phyloP scores from a whole-genome alignment of 495 filamentous ascomycete genomes.

The Cenococcum geophilum region DNA sequence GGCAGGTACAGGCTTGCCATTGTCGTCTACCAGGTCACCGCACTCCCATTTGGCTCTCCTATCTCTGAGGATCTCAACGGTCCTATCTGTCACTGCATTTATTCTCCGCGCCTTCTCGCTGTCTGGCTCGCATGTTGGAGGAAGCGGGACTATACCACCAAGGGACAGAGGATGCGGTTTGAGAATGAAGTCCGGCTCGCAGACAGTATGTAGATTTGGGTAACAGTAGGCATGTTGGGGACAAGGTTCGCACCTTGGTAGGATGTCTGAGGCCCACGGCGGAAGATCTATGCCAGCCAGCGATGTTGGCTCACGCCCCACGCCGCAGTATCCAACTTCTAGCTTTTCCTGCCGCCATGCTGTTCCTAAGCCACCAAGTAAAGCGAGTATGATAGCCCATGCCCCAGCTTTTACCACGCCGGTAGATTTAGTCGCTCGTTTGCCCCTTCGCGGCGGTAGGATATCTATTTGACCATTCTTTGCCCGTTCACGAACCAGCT shows the following conservation, averaged over 20 bases:
- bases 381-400: constrained; percentile 54
- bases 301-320: constrained; percentile 54
- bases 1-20: constrained; percentile 51
- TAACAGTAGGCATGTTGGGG: constrained; percentile 89
- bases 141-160: constrained; percentile 72
- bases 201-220: constrained; percentile 63
- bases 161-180: constrained; percentile 78
- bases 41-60: constrained; percentile 86
- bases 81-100: constrained; percentile 78
- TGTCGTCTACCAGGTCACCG: constrained; percentile 58
- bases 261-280: constrained; percentile 55
- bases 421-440: constrained; percentile 20
- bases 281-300: constrained; percentile 39
- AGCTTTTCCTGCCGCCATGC: constrained; percentile 94
- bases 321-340: constrained; percentile 88
- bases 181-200: constrained; percentile 81
- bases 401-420: constrained; percentile 37
- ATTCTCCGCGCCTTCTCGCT: constrained; percentile 84
- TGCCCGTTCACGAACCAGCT: constrained; percentile 57
- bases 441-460: constrained; percentile 31
- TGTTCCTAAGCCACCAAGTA: constrained; percentile 64
- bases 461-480: constrained; percentile 40
- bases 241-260: constrained; percentile 86
- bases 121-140: constrained; percentile 93
- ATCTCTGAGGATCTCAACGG: constrained; percentile 80